Evolutionary conservation across 2,329 filamentous ascomycete genomes (phyloP).

Genomic region (Phialemonium atrogriseum): DNA sequence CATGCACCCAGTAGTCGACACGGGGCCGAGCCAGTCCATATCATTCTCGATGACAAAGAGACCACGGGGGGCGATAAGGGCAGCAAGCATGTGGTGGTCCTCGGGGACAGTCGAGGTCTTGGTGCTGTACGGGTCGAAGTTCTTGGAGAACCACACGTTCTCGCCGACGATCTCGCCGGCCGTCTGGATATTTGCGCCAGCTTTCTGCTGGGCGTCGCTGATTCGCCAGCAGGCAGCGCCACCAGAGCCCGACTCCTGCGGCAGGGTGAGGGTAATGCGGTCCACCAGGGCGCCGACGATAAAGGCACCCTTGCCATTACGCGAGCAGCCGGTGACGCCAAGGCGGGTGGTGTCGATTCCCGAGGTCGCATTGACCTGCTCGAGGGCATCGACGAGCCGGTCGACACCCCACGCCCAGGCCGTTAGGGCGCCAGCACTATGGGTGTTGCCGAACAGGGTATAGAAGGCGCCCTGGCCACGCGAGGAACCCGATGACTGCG

Average conservation of each 20-base stretch:
- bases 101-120: slow-evolving; percentile 38
- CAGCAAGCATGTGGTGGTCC: slow-evolving; percentile 51
- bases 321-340: slow-evolving; percentile 55
- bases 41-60: slow-evolving; percentile 50
- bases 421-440: slow-evolving; percentile 48
- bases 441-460: slow-evolving; percentile 45
- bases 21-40: slow-evolving; percentile 50
- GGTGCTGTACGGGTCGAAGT: slow-evolving; percentile 43
- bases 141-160: slow-evolving; percentile 54
- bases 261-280: slow-evolving; percentile 52
- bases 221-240: slow-evolving; percentile 55
- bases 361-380: slow-evolving; percentile 34
- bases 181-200: slow-evolving; percentile 52
- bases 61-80: slow-evolving; percentile 46
- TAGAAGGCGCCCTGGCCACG: slow-evolving; percentile 53
- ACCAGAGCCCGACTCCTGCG: slow-evolving; percentile 54
- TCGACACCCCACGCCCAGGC: slow-evolving; percentile 58
- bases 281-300: slow-evolving; percentile 50
- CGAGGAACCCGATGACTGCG: slow-evolving; percentile 34
- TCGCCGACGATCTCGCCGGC: slow-evolving; percentile 49
- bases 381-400: slow-evolving; percentile 51
- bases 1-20: slow-evolving; percentile 50
- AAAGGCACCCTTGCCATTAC: slow-evolving; percentile 57
- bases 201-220: slow-evolving; percentile 37
- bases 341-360: slow-evolving; percentile 41